Evolutionary conservation across 306 rosid species (phyloP), one percentile per base, ranked within the genome.

Genomic region (Vigna reflexopilosa): DNA sequence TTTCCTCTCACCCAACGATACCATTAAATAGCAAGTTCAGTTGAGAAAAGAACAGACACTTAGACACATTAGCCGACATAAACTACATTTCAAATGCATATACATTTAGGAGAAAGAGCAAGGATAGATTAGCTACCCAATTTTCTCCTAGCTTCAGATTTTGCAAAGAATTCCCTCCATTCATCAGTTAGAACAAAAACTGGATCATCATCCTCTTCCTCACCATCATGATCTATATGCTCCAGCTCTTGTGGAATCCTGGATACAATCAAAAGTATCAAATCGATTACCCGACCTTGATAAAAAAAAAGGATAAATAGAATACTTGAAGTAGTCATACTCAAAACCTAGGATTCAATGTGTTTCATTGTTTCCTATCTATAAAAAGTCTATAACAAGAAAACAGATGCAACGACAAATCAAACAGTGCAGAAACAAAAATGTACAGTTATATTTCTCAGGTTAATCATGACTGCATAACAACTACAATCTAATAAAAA

Each of bases 161-260:
- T 81, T 4, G 93, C 94, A 78, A 91, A 91, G 82, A 91, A 89
- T 15, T 91, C 97, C 75, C 80, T 91, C 94, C 97, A 91, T 66
- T 89, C 93, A 69, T 91, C 94, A 19, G 93, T 86, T n/a, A 91
- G 82, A 66, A 89, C 90, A 64, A 89, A 91, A 71, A 88, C 36
- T 0, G 91, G 94, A 11, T 91, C 97, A 44, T 88, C 92, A 38
- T 88, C 93, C 62, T 84, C 92, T 77, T 86, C 90, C 44, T 85
- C 87, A 36, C 81, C 90, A 58, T 87, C 89, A 22, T 82, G 58
- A 15, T 49, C 84, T 47, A 55, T 67, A 72, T 20, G 59, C 62
- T 82, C 86, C 81, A 22, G 80, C 80, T 78, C 90, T 84, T 85
- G 87, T 19, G 84, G 82, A 56, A 71, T 49, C 82, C 94, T 88